Base-by-base conservation (phyloP, 768 basidiomycete species). In the Wakefieldia striispora region DNA sequence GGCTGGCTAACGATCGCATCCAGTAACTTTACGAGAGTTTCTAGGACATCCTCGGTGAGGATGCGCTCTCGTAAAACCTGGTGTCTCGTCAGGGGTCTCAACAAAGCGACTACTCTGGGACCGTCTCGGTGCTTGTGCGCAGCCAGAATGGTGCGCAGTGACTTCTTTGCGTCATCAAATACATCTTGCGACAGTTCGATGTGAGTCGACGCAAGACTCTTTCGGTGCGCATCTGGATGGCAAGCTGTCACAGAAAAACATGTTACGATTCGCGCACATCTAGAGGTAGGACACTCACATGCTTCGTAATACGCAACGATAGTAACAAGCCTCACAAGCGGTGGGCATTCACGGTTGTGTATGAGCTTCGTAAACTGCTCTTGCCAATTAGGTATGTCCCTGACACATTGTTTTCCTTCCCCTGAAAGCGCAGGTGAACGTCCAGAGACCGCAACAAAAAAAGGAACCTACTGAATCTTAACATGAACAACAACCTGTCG, bases 301-400 rank as follows among this genome's bases (percentile, higher is more conserved):
- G 53, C 53, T 27, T 62, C 61, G 5, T 49, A 57, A 42, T 60
- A 62, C 10, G 60, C 61, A 2, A 62, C 52, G 23, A 62, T 54
- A 12, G 55, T 48, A 9, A 60, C 61, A 5, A 63, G 55, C 47
- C 50, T 54, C 2, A 63, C 58, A 9, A 62, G 52, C 13, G 52
- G 39, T 9, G 52, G 43, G n/a, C 51, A 63, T 8, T 52, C 6
- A 12, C 3, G 24, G n/a, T 42, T 49, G 5, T 43, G 14, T 14
- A 63, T 57, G 33, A 60, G 50, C 1, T 26, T 40, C 23, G 11
- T 40, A 19, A 62, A 54, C 36, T 49, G 27, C 9, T 23, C 11
- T 40, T 38, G 41, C 61, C 61, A 60, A 34, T 40, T 7, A 2
- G 27, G 47, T 11, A 63, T 46, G 21, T 49, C 47, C 35, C 53